Evolutionary conservation across 345 rosid genomes (phyloP).

Genomic region (Eutrema japonicum): DNA sequence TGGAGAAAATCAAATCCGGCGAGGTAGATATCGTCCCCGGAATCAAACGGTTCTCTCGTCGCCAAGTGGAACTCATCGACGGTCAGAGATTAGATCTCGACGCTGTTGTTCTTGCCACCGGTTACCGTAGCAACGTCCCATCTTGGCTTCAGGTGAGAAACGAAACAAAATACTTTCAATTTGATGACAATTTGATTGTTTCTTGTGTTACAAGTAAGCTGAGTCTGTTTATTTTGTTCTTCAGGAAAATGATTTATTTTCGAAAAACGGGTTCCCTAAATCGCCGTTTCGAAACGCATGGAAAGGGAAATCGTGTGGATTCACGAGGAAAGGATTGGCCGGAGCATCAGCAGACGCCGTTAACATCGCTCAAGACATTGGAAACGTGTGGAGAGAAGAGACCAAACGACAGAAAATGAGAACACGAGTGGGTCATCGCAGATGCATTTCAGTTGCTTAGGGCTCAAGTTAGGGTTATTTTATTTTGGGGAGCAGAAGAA

Average conservation of each 20-base stretch:
- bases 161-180: not conserved
- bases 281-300: constrained; percentile 72
- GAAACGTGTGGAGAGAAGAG: constrained; percentile 77
- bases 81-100: constrained; percentile 63
- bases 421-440: constrained; percentile 60
- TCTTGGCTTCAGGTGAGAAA: constrained; percentile 79
- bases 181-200: not conserved
- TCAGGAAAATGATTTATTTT: constrained; percentile 76
- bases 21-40: constrained; percentile 66
- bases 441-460: constrained; percentile 67
- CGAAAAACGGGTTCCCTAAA: constrained; percentile 73
- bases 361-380: constrained; percentile 74
- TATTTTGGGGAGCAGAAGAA: no score
- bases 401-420: constrained; percentile 64
- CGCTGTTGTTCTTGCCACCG: constrained; percentile 74
- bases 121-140: constrained; percentile 75
- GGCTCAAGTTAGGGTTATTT: not conserved
- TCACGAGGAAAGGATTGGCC: constrained; percentile 84
- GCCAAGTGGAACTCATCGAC: constrained; percentile 66
- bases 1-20: constrained; percentile 71
- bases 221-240: not conserved
- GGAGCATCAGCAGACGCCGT: constrained; percentile 90
- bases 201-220: constrained; percentile 27
- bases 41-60: constrained; percentile 55
- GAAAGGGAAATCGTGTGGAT: constrained; percentile 90